Base-by-base conservation (phyloP, 108 stramenopile species). In the Cyclotella distinguenda region DNA sequence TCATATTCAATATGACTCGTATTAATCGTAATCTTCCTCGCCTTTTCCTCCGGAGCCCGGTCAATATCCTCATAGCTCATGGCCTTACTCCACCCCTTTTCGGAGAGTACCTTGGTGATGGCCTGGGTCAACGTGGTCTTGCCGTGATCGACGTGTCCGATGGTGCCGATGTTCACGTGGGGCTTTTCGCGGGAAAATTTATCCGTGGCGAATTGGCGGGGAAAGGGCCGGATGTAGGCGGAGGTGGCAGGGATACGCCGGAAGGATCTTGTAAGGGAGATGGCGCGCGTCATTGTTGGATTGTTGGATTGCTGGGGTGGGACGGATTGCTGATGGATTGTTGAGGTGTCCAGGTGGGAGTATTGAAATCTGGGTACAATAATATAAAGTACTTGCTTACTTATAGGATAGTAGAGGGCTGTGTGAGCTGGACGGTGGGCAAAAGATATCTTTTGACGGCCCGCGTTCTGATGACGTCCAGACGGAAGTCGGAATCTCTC, bases 81-180 rank as follows among this genome's bases (percentile, higher is more conserved):
- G 59, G 88, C 78, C 74, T 94, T 47, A 60, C 86, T 84, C 79
- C 79, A 82, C 40, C 95, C 94, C 76, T 83, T 94, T 64, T 97
- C 96, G 30, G 83, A 70, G 42, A 99, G 81, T 46, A 99, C 97
- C 74, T 89, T 95, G 75, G 97, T 96, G 76, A 99, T 99, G 57
- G 99, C 99, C 64, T 98, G 97, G 18, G 99, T 99, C 47, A 99
- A 81, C 7, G 99, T 99, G 42, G 99, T 99, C 75, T 99, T 99
- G 63, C 99, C 99, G 84, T 99, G 99, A 82, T 99, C 99, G 74
- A 98, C 97, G 64, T 99, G 97, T 47, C 99, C 99, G 67, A 99
- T 99, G 64, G 99, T 99, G 35, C 99, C 99, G 60, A 99, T 96
- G 80, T 98, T 98, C 10, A 97, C 90, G 82, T 98, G 97, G 19